These are phyloP conservation scores for Russula emetica DNA, from an alignment of 768 basidiomycete genomes.

Conservation along the genomic window DNA sequence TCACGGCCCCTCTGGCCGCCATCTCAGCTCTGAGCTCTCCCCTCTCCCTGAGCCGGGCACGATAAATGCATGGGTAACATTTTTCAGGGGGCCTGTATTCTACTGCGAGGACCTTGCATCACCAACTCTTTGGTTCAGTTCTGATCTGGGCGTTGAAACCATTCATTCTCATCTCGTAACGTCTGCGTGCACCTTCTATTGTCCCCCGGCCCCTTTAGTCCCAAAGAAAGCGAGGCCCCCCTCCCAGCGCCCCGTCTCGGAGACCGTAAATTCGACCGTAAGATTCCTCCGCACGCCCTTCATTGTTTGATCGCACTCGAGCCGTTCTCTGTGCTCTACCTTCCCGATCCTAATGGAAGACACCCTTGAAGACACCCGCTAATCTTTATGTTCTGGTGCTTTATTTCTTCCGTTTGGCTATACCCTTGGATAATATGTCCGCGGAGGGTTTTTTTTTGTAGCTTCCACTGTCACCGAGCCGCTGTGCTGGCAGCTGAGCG, in stretches of 20 bases:
- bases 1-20: not conserved
- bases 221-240: not conserved
- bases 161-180: not conserved
- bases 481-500: constrained; percentile 11
- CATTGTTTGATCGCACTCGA: not conserved
- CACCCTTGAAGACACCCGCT: not conserved
- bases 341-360: not conserved
- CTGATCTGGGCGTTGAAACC: not conserved
- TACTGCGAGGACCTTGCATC: not conserved
- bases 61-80: not conserved
- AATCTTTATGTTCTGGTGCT: not conserved
- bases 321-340: not conserved
- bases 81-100: constrained; percentile 1
- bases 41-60: not conserved
- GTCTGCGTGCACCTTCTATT: not conserved
- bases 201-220: constrained; percentile 5
- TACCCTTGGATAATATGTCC: not conserved
- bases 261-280: not conserved
- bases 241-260: not conserved
- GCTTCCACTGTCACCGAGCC: not conserved
- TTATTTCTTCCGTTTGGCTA: constrained; percentile 1
- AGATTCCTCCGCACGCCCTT: not conserved
- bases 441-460: not conserved
- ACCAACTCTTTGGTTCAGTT: not conserved
- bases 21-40: too few species aligned